These are phyloP conservation scores for Calendula officinalis DNA, from an alignment of 129 eudicot species.

Conservation along the genomic window DNA sequence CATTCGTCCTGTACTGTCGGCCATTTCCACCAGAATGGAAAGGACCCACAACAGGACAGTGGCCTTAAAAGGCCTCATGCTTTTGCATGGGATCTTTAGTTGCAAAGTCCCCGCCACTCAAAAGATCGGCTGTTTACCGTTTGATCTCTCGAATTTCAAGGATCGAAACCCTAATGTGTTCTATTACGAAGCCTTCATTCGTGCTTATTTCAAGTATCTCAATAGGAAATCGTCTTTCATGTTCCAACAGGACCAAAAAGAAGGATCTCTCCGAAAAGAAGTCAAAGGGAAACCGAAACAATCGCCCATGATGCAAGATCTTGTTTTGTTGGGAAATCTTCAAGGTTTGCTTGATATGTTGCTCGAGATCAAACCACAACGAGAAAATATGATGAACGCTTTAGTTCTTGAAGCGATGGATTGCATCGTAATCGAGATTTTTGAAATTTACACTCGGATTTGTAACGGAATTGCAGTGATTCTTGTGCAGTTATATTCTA, in stretches of 20 bases:
- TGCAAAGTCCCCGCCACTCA: conserved; percentile 32
- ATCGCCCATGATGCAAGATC: conserved; percentile 23
- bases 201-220: conserved; percentile 45
- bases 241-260: not conserved
- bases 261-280: conserved; percentile 11
- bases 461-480: conserved; percentile 39
- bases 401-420: conserved; percentile 62
- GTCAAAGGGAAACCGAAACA: not conserved
- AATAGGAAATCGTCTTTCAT: conserved; percentile 42
- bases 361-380: conserved; percentile 40
- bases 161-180: conserved; percentile 24
- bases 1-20: not conserved
- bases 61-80: conserved; percentile 19
- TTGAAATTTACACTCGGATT: conserved; percentile 44
- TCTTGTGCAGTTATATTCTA: conserved; percentile 29
- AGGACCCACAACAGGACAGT: conserved; percentile 21
- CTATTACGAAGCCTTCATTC: conserved; percentile 38
- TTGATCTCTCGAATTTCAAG: conserved; percentile 47
- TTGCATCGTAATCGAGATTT: conserved; percentile 46
- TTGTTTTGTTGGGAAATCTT: conserved; percentile 37
- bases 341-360: conserved; percentile 48
- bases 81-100: conserved; percentile 23
- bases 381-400: conserved; percentile 2
- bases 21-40: conserved; percentile 4
- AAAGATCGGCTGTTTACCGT: conserved; percentile 56